phyloP scores from a whole-genome alignment of 2,329 filamentous ascomycete genomes.

The Parastagonospora avenae region DNA sequence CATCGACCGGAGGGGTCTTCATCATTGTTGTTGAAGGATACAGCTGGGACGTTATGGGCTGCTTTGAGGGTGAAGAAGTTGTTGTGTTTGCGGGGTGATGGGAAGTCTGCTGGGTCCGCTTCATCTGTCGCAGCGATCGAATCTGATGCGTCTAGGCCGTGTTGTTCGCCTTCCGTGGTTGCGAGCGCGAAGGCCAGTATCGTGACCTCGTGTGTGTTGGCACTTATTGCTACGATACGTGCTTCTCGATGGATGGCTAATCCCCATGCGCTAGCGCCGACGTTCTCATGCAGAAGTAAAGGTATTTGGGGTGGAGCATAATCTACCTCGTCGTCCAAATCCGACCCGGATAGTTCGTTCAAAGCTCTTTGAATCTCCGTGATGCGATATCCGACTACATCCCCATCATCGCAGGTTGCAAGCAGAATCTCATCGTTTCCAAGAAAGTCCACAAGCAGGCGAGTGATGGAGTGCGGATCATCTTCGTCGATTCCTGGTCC shows the following conservation, averaged over 20 bases:
- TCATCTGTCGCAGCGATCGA: not conserved
- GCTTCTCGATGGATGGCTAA: slow-evolving; percentile 79
- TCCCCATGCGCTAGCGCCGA: slow-evolving; percentile 84
- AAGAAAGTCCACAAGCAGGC: slow-evolving; percentile 50
- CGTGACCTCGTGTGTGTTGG: slow-evolving; percentile 68
- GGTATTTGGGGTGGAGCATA: slow-evolving; percentile 50
- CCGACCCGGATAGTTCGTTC: slow-evolving; percentile 5
- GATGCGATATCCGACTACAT: slow-evolving; percentile 52
- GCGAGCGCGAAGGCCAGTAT: slow-evolving; percentile 64
- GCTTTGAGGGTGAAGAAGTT: slow-evolving; percentile 25
- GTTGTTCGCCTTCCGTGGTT: not conserved
- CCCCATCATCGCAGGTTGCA: slow-evolving; percentile 63
- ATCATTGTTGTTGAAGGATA: slow-evolving; percentile 64
- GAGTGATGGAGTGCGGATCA: slow-evolving; percentile 52
- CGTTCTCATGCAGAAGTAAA: slow-evolving; percentile 76
- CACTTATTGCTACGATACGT: slow-evolving; percentile 84
- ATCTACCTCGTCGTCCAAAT: slow-evolving; percentile 9
- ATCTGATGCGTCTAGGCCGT: not conserved
- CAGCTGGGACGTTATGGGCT: slow-evolving; percentile 59
- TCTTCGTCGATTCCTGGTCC: slow-evolving; percentile 38
- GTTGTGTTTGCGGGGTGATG: slow-evolving; percentile 32
- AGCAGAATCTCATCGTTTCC: slow-evolving; percentile 56
- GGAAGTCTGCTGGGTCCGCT: slow-evolving; percentile 21
- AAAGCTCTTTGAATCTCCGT: slow-evolving; percentile 33
- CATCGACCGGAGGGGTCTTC: slow-evolving; percentile 61